These are phyloP conservation scores for Fraxinus dipetala DNA, from an alignment of 305 asterid genomes.

Conservation along the genomic window DNA sequence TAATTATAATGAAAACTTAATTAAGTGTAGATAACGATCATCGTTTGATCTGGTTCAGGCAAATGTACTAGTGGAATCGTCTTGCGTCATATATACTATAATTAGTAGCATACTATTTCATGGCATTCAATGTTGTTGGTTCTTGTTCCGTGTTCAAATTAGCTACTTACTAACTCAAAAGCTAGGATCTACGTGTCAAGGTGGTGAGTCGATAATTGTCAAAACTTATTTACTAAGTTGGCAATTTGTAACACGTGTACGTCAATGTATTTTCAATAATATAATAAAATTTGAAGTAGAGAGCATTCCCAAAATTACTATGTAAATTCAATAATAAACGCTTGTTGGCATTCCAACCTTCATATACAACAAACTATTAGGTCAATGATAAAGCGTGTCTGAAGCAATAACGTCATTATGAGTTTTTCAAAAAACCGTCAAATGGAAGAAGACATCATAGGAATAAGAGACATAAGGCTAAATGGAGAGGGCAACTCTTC, in stretches of 20 bases:
- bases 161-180: background rate
- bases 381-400: background rate
- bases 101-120: background rate
- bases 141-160: background rate
- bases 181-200: background rate
- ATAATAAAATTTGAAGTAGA: background rate
- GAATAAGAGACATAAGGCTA: background rate
- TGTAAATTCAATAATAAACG: background rate
- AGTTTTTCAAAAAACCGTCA: background rate
- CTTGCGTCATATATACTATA: background rate
- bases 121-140: background rate
- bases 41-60: background rate
- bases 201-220: background rate
- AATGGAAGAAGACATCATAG: background rate
- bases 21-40: background rate
- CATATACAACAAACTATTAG: background rate
- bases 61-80: background rate
- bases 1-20: background rate
- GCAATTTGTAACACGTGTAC: background rate
- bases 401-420: background rate
- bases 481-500: background rate
- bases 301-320: background rate
- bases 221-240: background rate
- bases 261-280: background rate
- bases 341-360: background rate